phyloP scores from a whole-genome alignment of 371 early-diverging fungal genomes.

The Mucor piriformis region DNA sequence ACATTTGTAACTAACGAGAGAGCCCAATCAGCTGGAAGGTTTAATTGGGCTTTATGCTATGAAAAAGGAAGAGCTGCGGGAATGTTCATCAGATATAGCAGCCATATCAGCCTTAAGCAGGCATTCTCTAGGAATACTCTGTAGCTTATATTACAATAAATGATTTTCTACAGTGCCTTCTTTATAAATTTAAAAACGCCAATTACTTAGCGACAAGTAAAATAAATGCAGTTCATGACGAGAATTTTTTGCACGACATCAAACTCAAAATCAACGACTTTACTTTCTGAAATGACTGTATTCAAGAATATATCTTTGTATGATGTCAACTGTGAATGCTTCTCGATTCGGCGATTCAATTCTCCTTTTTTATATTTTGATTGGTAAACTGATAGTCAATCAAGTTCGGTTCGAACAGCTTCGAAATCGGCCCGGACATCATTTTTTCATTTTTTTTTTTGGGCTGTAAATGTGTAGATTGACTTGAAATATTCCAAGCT shows the following conservation, averaged over 20 bases:
- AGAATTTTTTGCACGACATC: too few relatives aligned
- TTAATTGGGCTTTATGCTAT: slow-evolving; percentile 16
- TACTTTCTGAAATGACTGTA: too few relatives aligned
- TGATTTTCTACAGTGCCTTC: not conserved
- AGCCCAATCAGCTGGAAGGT: slow-evolving; percentile 9
- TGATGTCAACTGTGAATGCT: too few relatives aligned
- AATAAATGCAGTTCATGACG: too few relatives aligned
- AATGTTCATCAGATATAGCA: slow-evolving; percentile 18
- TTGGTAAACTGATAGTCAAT: not conserved
- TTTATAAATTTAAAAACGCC: too few relatives aligned
- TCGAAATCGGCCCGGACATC: slow-evolving; percentile 2
- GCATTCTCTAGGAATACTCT: slow-evolving; percentile 10
- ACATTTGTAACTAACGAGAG: slow-evolving; percentile 11
- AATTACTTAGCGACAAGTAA: too few relatives aligned
- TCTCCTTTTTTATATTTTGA: not conserved
- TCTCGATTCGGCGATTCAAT: too few relatives aligned
- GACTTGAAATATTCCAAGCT: slow-evolving; percentile 18
- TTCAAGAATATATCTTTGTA: too few relatives aligned
- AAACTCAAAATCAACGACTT: too few relatives aligned
- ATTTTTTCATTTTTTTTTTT: slow-evolving; percentile 4
- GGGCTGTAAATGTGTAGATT: slow-evolving; percentile 29
- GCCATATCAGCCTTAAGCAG: slow-evolving; percentile 11
- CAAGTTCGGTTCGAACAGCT: not conserved
- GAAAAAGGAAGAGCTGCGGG: slow-evolving; percentile 8
- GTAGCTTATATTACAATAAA: slow-evolving; percentile 8